phyloP scores from a whole-genome alignment of 257 asterid species.

The Henckelia pumila region DNA sequence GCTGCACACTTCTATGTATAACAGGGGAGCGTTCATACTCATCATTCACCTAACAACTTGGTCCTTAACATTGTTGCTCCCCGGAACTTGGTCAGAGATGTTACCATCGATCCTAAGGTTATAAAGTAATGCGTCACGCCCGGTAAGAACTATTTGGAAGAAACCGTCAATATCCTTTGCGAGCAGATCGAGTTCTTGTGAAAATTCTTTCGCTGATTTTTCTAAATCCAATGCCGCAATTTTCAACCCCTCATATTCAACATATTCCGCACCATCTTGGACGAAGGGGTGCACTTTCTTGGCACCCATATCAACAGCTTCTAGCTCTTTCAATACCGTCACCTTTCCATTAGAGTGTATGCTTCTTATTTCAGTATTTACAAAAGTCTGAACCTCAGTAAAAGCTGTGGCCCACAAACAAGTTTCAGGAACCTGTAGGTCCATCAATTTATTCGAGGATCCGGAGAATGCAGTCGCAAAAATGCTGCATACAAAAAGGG shows the following conservation, averaged over 20 bases:
- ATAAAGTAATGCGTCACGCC: conserved; percentile 72
- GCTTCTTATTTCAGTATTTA: conserved; percentile 55
- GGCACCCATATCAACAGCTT: conserved; percentile 56
- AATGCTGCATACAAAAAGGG: conserved; percentile 62
- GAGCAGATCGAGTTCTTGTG: conserved; percentile 61
- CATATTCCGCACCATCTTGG: conserved; percentile 44
- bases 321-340: conserved; percentile 63
- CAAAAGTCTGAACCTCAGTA: conserved; percentile 45
- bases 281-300: conserved; percentile 55
- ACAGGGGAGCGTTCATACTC: conserved; percentile 19
- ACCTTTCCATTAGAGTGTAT: conserved; percentile 37
- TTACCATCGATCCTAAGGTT: conserved; percentile 65
- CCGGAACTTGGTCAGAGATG: conserved; percentile 19
- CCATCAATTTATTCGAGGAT: conserved; percentile 56
- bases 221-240: conserved; percentile 41
- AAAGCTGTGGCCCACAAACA: conserved; percentile 63
- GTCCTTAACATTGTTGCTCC: conserved; percentile 33
- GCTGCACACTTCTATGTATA: conserved; percentile 26
- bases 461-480: conserved; percentile 73
- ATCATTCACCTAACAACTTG: conserved; percentile 36
- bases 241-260: conserved; percentile 37
- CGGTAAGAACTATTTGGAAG: conserved; percentile 65
- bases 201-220: conserved; percentile 39
- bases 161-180: conserved; percentile 70
- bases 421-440: conserved; percentile 43